phyloP scores from a whole-genome alignment of 768 basidiomycete genomes.

The Kwoniella newhampshirensis region DNA sequence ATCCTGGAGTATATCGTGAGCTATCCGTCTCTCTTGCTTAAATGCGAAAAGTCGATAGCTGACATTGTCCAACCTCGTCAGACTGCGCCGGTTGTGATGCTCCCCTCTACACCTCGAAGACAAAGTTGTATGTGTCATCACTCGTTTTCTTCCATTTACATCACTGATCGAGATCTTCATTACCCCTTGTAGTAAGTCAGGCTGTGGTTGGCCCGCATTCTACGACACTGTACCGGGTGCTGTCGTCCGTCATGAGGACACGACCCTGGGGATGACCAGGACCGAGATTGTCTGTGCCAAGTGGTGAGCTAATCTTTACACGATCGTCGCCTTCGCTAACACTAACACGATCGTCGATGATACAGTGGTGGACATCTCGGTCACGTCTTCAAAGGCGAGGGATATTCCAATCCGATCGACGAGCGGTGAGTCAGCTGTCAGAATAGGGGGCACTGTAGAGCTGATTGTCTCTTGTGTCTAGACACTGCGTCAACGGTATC shows the following conservation, averaged over 20 bases:
- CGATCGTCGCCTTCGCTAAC: background rate
- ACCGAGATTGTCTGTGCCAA: slow-evolving; percentile 86
- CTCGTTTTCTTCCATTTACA: background rate
- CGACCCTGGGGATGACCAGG: slow-evolving; percentile 63
- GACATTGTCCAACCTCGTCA: slow-evolving; percentile 11
- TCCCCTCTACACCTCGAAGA: slow-evolving; percentile 80
- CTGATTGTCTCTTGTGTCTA: slow-evolving; percentile 12
- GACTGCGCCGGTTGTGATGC: slow-evolving; percentile 75
- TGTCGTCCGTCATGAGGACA: slow-evolving; percentile 71
- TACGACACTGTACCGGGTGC: slow-evolving; percentile 93
- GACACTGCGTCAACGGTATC: slow-evolving; percentile 69
- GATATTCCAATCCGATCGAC: slow-evolving; percentile 71
- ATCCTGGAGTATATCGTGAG: slow-evolving; percentile 65
- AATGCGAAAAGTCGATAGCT: background rate
- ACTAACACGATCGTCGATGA: background rate
- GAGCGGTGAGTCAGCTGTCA: slow-evolving; percentile 29
- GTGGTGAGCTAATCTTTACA: slow-evolving; percentile 55
- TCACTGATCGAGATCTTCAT: background rate
- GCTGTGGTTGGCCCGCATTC: slow-evolving; percentile 98
- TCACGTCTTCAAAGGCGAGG: slow-evolving; percentile 93
- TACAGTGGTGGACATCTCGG: slow-evolving; percentile 78
- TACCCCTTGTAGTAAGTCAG: slow-evolving; percentile 60
- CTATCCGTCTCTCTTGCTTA: background rate
- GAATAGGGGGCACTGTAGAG: slow-evolving; percentile 68
- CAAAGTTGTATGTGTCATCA: slow-evolving; percentile 65